phyloP scores from a whole-genome alignment of 2,329 filamentous ascomycete genomes.

The Chaetomiaceae sp. region DNA sequence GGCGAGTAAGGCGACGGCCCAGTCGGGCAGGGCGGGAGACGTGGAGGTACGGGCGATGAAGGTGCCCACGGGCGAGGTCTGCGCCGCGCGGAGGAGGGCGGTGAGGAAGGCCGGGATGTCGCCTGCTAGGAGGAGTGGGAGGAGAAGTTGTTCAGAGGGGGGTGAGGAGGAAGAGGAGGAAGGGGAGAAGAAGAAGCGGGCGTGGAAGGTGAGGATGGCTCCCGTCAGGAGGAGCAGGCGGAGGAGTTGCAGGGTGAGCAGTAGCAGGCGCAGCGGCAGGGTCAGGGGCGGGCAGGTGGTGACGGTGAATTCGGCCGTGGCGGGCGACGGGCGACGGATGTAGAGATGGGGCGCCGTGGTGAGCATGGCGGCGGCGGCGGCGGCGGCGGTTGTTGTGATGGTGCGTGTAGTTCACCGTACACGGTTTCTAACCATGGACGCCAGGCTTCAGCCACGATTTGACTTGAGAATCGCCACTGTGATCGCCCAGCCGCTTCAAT shows the following conservation, averaged over 20 bases:
- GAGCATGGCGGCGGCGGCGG: slow-evolving; percentile 45
- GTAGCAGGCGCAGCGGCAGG: slow-evolving; percentile 38
- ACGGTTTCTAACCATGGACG: too few species aligned
- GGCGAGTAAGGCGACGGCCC: slow-evolving; percentile 35
- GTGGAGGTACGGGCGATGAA: slow-evolving; percentile 27
- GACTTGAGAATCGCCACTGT: too few species aligned
- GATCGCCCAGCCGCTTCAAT: too few species aligned
- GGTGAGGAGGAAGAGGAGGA: not conserved
- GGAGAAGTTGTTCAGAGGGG: slow-evolving; percentile 11
- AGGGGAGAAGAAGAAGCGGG: slow-evolving; percentile 32
- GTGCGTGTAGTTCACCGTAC: not conserved
- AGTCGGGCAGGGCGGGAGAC: slow-evolving; percentile 28
- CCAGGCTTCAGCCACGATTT: too few species aligned
- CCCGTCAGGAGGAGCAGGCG: slow-evolving; percentile 34
- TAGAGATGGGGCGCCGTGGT: slow-evolving; percentile 54
- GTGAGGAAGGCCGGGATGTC: slow-evolving; percentile 5
- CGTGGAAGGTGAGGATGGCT: slow-evolving; percentile 45
- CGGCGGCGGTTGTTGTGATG: not conserved
- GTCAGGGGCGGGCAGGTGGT: slow-evolving; percentile 63
- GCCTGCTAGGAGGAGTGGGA: slow-evolving; percentile 23
- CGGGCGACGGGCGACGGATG: slow-evolving; percentile 67
- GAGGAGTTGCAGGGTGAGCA: slow-evolving; percentile 40
- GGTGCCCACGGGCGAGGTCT: slow-evolving; percentile 26
- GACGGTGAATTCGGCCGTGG: slow-evolving; percentile 87
- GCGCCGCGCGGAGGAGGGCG: slow-evolving; percentile 14